Evolutionary conservation across 2,329 filamentous ascomycete genomes (phyloP), one percentile per base, ranked within the genome.

Genomic region (Trichoderma citrinoviride): DNA sequence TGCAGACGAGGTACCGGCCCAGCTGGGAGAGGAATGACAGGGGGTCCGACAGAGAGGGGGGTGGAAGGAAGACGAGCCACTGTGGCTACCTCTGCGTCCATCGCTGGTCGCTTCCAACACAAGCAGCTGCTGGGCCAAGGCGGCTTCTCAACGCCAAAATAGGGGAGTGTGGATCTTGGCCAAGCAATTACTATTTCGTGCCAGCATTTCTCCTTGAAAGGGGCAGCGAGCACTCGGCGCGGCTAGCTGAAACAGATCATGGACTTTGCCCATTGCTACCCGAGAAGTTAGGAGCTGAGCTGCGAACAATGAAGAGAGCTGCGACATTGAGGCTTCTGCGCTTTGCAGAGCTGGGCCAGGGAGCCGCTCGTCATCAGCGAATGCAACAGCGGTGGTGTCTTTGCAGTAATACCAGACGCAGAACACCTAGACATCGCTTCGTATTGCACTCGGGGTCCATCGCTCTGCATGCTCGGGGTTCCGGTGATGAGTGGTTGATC

Each of bases 11-110:
- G 65, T 65, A 65, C 62, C 25, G 58, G 25, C 49, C 61, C 61
- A 61, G 65, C 27, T 49, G n/a, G 60, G 49, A 47, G 52, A 49
- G 29, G 60, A 60, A 44, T 64, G 56, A 49, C 53, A 67, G 49
- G 65, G 33, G 65, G 54, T 61, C 29, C 15, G 41, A 8, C 37
- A 49, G 60, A 46, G 49, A 60, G 58, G 40, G 55, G 52, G 61
- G 46, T 50, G 41, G 52, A 41, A 43, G 37, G 69, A 57, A 65
- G 57, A 67, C 68, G 67, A 70, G 67, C 67, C 69, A 70, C 71
- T 69, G 65, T 61, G 66, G 66, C 67, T 70, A 70, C 68, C 71
- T 71, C 70, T 71, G 68, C 70, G 67, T 67, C 66, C 65, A 56
- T 62, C 50, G 21, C 53, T 53, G 41, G 57, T 17, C 29, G 62